Conservation (phyloP, 2,329 filamentous ascomycete genomes). For the Colletotrichum cordylinicola region DNA sequence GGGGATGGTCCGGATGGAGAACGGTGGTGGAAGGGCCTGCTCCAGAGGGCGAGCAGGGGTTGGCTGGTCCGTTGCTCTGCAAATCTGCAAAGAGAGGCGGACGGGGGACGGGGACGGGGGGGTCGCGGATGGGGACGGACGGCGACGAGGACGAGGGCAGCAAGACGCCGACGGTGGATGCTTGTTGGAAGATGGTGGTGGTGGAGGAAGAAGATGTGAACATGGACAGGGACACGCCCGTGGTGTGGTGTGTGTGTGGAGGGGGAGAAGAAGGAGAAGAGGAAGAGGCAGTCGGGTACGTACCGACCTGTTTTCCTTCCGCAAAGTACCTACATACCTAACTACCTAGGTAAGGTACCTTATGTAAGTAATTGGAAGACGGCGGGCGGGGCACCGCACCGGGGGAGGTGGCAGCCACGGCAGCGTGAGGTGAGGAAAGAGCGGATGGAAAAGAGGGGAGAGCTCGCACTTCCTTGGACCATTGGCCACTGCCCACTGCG, state of each 20-base stretch:
- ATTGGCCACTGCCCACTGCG: neutral
- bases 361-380: neutral
- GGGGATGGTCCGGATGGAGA: neutral
- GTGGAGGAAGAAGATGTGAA: neutral
- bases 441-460: slow-evolving; percentile 20
- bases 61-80: neutral
- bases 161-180: neutral
- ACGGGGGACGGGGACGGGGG: neutral
- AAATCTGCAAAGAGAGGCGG: neutral
- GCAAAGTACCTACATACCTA: neutral
- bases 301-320: neutral
- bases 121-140: neutral
- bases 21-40: neutral
- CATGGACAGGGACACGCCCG: neutral
- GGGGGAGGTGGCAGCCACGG: neutral
- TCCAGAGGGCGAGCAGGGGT: neutral
- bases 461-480: neutral
- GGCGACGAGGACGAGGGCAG: neutral
- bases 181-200: neutral
- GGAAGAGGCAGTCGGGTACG: neutral
- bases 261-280: neutral
- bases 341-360: too few species aligned
- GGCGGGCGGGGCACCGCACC: neutral
- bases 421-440: neutral
- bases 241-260: neutral